phyloP scores from a whole-genome alignment of 106 monocot genomes.

The Hemerocallis citrina region DNA sequence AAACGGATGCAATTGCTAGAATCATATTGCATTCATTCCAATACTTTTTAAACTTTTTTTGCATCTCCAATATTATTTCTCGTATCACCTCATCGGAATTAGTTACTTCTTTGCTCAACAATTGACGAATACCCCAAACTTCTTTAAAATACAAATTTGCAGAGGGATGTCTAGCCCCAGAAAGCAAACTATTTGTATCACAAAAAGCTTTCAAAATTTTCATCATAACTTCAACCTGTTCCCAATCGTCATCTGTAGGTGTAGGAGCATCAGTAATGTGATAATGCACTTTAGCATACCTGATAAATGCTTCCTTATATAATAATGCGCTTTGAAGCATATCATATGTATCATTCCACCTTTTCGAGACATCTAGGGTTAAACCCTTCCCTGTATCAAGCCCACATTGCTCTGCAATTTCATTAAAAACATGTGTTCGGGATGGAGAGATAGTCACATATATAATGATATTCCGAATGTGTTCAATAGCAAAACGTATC shows the following conservation, averaged over 20 bases:
- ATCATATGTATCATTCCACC: conserved; percentile 5
- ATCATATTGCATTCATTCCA: conserved; percentile 13
- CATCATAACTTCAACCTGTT: conserved; percentile 2
- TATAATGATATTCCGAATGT: conserved; percentile 4
- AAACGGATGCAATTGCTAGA: conserved; percentile 10
- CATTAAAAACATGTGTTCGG: conserved; percentile 12
- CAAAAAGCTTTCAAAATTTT: conserved; percentile 3
- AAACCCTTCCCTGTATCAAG: conserved; percentile 4
- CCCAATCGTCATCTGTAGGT: neutral
- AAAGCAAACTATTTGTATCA: conserved; percentile 6
- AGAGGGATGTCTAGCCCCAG: conserved; percentile 2
- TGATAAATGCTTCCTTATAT: conserved; percentile 9
- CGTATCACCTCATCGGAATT: neutral
- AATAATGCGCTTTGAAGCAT: conserved; percentile 8
- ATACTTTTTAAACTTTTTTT: conserved; percentile 11
- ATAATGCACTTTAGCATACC: neutral
- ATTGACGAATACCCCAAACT: conserved; percentile 5
- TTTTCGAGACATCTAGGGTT: neutral
- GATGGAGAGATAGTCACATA: neutral
- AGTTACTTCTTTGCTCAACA: neutral
- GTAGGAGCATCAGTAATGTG: neutral
- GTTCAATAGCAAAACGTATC: neutral
- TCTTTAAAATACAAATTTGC: conserved; percentile 6
- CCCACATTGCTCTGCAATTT: neutral
- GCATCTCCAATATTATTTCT: conserved; percentile 5